These are phyloP conservation scores for Lepiota subincarnata DNA, from an alignment of 768 basidiomycete species.

Conservation along the genomic window DNA sequence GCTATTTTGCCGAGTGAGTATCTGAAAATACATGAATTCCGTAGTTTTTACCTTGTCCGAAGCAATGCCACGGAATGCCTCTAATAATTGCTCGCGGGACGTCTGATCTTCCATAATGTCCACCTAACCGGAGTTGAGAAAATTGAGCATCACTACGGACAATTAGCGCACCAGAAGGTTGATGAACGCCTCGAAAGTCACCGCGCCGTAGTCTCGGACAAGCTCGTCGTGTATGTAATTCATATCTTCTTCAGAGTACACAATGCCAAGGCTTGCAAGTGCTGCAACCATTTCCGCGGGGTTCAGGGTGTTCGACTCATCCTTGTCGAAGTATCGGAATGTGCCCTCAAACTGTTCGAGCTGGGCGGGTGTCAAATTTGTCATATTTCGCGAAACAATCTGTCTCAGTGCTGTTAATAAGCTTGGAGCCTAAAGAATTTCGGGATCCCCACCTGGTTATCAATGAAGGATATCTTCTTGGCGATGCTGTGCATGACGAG, in stretches of 20 bases:
- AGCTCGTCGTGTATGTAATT: conserved; percentile 79
- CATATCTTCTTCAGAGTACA: conserved; percentile 91
- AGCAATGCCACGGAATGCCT: conserved; percentile 90
- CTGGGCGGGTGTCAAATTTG: conserved; percentile 92
- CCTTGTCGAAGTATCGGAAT: conserved; percentile 96
- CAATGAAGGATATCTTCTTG: conserved; percentile 93
- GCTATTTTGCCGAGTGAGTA: conserved; percentile 39
- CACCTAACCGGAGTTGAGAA: conserved; percentile 48
- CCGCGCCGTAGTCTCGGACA: conserved; percentile 75
- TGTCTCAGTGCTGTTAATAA: conserved; percentile 25
- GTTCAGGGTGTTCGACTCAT: conserved; percentile 84
- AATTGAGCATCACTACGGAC: background rate
- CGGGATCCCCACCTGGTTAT: conserved; percentile 70
- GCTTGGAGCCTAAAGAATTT: background rate
- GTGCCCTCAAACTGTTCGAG: conserved; percentile 96
- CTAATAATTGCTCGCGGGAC: conserved; percentile 85
- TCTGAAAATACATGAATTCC: background rate
- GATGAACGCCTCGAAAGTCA: conserved; percentile 92
- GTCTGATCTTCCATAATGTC: conserved; percentile 96
- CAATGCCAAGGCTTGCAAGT: conserved; percentile 88
- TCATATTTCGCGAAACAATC: conserved; percentile 92
- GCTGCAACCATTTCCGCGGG: conserved; percentile 90
- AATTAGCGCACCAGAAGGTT: conserved; percentile 69
- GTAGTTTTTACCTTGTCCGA: conserved; percentile 67
- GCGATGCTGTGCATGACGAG: conserved; percentile 74